These are phyloP conservation scores for Laburnicola sp. DNA, from an alignment of 2,329 filamentous ascomycete genomes.

Conservation along the genomic window DNA sequence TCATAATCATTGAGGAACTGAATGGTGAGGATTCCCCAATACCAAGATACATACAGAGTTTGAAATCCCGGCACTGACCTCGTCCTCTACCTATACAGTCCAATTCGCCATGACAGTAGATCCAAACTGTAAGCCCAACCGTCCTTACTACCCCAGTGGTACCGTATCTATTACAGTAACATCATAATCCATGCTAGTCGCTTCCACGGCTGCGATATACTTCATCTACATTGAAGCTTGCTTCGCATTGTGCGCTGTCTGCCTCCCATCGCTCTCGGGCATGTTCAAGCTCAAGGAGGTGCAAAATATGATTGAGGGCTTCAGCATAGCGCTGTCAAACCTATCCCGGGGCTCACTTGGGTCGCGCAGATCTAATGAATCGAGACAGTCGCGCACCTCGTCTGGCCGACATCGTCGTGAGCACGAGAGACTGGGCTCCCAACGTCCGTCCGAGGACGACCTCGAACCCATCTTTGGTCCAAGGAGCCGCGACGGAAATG, in stretches of 20 bases:
- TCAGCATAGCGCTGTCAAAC: slow-evolving; percentile 5
- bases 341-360: slow-evolving; percentile 7
- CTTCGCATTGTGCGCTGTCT: slow-evolving; percentile 11
- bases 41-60: no score
- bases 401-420: slow-evolving; percentile 7
- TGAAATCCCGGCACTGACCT: no score
- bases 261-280: slow-evolving; percentile 5
- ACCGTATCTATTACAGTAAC: background rate
- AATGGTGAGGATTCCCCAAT: background rate
- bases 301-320: slow-evolving; percentile 8
- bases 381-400: slow-evolving; percentile 7
- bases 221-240: slow-evolving; percentile 11
- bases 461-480: slow-evolving; percentile 6
- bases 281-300: slow-evolving; percentile 6
- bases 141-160: background rate
- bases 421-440: slow-evolving; percentile 8
- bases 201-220: slow-evolving; percentile 8
- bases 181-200: slow-evolving; percentile 1
- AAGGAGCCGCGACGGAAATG: slow-evolving; percentile 4
- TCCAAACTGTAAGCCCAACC: slow-evolving; percentile 7
- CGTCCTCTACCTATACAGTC: background rate
- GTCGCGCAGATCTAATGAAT: slow-evolving; percentile 1
- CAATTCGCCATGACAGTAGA: slow-evolving; percentile 1
- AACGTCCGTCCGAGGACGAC: slow-evolving; percentile 8
- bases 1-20: background rate